phyloP scores from a whole-genome alignment of 257 asterid species.

The Forsythia viridissima region DNA sequence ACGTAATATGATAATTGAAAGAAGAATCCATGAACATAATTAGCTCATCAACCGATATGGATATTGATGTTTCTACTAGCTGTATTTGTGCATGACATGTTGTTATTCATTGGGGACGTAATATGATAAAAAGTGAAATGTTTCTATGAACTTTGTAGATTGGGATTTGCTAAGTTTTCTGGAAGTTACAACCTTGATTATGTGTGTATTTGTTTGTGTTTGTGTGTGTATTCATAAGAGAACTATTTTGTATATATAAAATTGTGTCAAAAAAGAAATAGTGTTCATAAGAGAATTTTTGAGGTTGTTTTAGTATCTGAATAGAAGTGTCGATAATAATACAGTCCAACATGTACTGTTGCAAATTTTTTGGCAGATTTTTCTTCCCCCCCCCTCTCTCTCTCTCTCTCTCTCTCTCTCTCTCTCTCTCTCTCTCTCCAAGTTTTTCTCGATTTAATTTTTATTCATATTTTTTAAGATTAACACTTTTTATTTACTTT shows the following conservation, averaged over 20 bases:
- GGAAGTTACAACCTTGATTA: background rate
- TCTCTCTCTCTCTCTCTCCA: background rate
- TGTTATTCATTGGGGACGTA: background rate
- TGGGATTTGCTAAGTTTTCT: conserved; percentile 1
- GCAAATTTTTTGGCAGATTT: conserved; percentile 25
- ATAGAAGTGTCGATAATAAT: conserved; percentile 18
- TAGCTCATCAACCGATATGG: conserved; percentile 68
- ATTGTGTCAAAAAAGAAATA: background rate
- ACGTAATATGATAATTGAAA: too few relatives aligned
- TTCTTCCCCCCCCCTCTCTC: background rate
- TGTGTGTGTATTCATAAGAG: too few relatives aligned
- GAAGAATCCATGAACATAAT: conserved; percentile 29
- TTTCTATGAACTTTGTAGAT: conserved; percentile 1
- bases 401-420: background rate
- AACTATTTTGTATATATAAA: background rate
- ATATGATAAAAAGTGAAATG: background rate
- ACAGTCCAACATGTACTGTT: conserved; percentile 23
- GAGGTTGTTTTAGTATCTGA: background rate
- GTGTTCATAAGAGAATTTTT: background rate
- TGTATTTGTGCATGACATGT: background rate
- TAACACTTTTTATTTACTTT: too few relatives aligned
- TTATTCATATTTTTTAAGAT: too few relatives aligned
- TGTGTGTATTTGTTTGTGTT: background rate
- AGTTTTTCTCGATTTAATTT: background rate
- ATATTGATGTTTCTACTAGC: conserved; percentile 62